phyloP scores from a whole-genome alignment of 75 land plant species.

The Pinus albicaulis region DNA sequence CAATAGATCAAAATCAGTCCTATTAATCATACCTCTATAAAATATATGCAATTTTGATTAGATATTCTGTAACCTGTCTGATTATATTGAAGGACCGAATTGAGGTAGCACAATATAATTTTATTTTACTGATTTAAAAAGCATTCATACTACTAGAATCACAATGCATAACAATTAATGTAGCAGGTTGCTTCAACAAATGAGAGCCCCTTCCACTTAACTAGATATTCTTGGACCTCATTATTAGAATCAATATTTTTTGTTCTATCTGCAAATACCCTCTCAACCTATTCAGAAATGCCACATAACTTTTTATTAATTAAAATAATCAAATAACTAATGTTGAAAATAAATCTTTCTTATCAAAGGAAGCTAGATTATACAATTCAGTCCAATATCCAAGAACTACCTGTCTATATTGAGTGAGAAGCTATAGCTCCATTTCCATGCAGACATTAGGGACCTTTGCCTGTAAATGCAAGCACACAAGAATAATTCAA shows the following conservation, averaged over 20 bases:
- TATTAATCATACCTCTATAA: no score
- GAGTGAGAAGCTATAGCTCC: slow-evolving; percentile 94
- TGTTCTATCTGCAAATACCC: slow-evolving; percentile 86
- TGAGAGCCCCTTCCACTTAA: slow-evolving; percentile 98
- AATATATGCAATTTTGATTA: no score
- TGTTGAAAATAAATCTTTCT: not conserved
- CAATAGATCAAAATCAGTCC: no score
- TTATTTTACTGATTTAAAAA: no score
- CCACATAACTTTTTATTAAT: not conserved
- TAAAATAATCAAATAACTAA: not conserved
- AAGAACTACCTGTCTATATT: slow-evolving; percentile 83
- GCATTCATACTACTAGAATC: no score
- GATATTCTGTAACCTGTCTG: no score
- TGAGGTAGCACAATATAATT: no score
- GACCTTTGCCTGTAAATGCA: slow-evolving; percentile 70
- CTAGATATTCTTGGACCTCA: slow-evolving; percentile 85
- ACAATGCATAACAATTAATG: not conserved
- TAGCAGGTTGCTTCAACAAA: slow-evolving; percentile 99
- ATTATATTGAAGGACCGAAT: no score
- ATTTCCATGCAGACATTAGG: slow-evolving; percentile 99
- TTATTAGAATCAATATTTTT: slow-evolving; percentile 51
- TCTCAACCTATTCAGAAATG: slow-evolving; percentile 73
- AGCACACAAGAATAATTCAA: not conserved
- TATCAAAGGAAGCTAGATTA: not conserved
- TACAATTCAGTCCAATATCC: not conserved